Evolutionary conservation across 208 protist genomes (phyloP).

Genomic region (Endotrypanum monterogeii): DNA sequence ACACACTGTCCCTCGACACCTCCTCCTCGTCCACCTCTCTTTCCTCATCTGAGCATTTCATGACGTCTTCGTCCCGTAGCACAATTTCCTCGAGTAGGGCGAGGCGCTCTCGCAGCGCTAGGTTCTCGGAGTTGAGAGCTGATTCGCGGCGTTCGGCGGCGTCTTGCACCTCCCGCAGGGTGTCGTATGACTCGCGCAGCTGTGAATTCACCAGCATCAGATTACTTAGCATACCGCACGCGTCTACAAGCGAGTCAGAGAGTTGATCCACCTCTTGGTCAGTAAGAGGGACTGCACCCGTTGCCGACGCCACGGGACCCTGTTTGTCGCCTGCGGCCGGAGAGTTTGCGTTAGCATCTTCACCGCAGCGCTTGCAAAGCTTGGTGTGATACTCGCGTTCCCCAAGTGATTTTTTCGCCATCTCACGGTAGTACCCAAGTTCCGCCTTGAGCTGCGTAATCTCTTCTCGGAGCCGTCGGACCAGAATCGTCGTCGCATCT

Average conservation of each 20-base stretch:
- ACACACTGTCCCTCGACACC: too few species aligned
- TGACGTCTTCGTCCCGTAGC: conserved; percentile 48
- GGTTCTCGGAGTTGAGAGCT: conserved; percentile 87
- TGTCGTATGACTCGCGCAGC: conserved; percentile 80
- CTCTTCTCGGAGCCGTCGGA: conserved; percentile 74
- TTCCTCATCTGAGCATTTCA: conserved; percentile 6
- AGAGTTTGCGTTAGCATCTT: not conserved
- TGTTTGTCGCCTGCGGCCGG: not conserved
- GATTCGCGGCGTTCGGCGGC: conserved; percentile 56
- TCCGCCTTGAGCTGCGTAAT: conserved; percentile 79
- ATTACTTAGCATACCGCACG: conserved; percentile 78
- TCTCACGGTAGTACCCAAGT: conserved; percentile 67
- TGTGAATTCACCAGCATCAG: conserved; percentile 74
- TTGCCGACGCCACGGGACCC: not conserved
- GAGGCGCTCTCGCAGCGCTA: conserved; percentile 80
- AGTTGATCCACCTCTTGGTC: conserved; percentile 41
- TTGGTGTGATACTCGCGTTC: conserved; percentile 1
- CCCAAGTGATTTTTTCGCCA: conserved; percentile 33
- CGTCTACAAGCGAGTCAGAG: conserved; percentile 74
- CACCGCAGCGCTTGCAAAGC: conserved; percentile 13
- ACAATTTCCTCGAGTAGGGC: conserved; percentile 86
- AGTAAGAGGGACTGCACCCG: not conserved
- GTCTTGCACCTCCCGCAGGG: conserved; percentile 40
- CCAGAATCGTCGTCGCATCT: conserved; percentile 67
- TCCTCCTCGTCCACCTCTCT: conserved; percentile 2